A percentile compares a stretch with the other conserved stretches of the same genome.
Evolutionary conservation across 345 rosid genomes (phyloP).

Genomic region (Stellera chamaejasme): DNA sequence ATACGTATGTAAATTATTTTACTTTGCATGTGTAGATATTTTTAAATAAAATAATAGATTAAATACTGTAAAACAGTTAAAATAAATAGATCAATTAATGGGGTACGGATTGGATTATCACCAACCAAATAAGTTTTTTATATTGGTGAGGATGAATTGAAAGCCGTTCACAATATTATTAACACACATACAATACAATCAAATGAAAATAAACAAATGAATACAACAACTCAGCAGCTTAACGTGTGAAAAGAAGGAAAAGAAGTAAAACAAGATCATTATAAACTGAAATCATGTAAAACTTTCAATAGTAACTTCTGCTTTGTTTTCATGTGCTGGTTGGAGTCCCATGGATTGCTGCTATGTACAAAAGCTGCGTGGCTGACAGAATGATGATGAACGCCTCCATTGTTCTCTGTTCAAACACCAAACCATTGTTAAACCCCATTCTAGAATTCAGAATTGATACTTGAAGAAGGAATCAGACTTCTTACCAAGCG

Average conservation of each 20-base stretch:
- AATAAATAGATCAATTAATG: too few relatives aligned
- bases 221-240: conserved; percentile 4
- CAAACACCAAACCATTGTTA: background rate
- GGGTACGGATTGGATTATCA: too few relatives aligned
- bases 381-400: conserved; percentile 73
- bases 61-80: too few relatives aligned
- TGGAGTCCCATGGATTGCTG: conserved; percentile 44
- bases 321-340: background rate
- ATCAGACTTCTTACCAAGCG: conserved; percentile 46
- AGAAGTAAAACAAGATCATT: background rate
- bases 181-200: too few relatives aligned
- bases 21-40: too few relatives aligned
- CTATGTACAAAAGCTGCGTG: conserved; percentile 79
- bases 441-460: background rate
- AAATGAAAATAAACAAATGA: background rate
- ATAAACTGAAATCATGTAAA: background rate
- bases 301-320: background rate
- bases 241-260: background rate
- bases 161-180: too few relatives aligned
- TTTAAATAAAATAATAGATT: too few relatives aligned
- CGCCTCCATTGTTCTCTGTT: conserved; percentile 98
- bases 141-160: too few relatives aligned
- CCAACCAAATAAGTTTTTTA: too few relatives aligned
- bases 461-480: background rate
- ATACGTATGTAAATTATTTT: too few relatives aligned